Percentiles rank a stretch among this genome's conserved stretches.
phyloP scores from a whole-genome alignment of 2,329 filamentous ascomycete genomes.

The Penicillium hesseltinei region DNA sequence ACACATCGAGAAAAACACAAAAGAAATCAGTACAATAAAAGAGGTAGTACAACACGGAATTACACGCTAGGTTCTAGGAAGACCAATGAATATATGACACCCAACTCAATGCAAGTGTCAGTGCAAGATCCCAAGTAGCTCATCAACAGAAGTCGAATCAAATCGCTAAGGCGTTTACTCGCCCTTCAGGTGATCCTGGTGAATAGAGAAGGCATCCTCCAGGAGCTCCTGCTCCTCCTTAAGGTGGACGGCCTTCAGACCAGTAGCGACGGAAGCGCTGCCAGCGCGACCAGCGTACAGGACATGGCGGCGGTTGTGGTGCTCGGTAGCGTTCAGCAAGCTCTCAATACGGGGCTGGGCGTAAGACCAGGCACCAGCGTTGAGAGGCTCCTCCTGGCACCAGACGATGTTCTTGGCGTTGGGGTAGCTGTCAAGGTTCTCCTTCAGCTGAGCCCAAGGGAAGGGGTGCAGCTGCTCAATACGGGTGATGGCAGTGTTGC shows the following conservation, averaged over 20 bases:
- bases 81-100: slow-evolving; percentile 27
- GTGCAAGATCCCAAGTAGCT: slow-evolving; percentile 5
- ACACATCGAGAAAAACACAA: slow-evolving; percentile 28
- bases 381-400: slow-evolving; percentile 96
- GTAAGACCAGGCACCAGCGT: slow-evolving; percentile 95
- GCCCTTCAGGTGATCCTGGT: slow-evolving; percentile 66
- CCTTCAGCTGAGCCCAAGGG: slow-evolving; percentile 94
- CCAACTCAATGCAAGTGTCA: slow-evolving; percentile 17
- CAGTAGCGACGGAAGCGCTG: slow-evolving; percentile 89
- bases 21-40: slow-evolving; percentile 26
- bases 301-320: slow-evolving; percentile 90
- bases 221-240: slow-evolving; percentile 91
- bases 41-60: slow-evolving; percentile 28
- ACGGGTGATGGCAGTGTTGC: slow-evolving; percentile 89
- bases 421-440: slow-evolving; percentile 94
- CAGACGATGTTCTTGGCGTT: slow-evolving; percentile 98
- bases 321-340: slow-evolving; percentile 83
- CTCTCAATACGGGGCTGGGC: slow-evolving; percentile 98
- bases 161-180: slow-evolving; percentile 47
- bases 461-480: slow-evolving; percentile 98
- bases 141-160: slow-evolving; percentile 4
- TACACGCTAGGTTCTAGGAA: slow-evolving; percentile 29
- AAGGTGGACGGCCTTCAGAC: slow-evolving; percentile 79
- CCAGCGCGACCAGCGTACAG: slow-evolving; percentile 96
- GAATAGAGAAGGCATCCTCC: slow-evolving; percentile 61